phyloP scores from a whole-genome alignment of 352 stramenopile genomes.

The Phytophthora megakarya region DNA sequence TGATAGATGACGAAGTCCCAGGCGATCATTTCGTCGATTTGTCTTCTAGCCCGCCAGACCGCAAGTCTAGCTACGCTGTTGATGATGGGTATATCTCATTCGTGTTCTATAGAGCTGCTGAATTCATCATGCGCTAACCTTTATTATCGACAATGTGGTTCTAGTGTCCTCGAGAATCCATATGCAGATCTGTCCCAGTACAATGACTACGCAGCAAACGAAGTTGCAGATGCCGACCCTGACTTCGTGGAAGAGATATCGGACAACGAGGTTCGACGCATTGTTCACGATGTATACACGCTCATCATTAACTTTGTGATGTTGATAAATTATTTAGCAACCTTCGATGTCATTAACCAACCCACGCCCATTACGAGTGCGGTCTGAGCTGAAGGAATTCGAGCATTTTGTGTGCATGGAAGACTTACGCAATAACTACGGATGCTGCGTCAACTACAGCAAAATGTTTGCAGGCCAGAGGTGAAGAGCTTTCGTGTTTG shows the following conservation, averaged over 20 bases:
- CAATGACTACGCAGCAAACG: constrained; percentile 23
- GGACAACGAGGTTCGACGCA: constrained; percentile 55
- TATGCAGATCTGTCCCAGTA: constrained; percentile 43
- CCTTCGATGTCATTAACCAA: constrained; percentile 19
- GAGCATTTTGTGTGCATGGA: constrained; percentile 72
- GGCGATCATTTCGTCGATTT: constrained; percentile 43
- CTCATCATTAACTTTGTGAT: constrained; percentile 1
- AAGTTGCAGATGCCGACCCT: constrained; percentile 23
- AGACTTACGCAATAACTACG: constrained; percentile 53
- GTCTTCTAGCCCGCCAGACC: constrained; percentile 30
- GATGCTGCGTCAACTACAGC: constrained; percentile 71
- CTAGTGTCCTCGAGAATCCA: constrained; percentile 50
- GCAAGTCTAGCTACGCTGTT: constrained; percentile 14
- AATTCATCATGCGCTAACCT: constrained; percentile 1
- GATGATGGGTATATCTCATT: constrained; percentile 19
- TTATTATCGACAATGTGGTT: neutral
- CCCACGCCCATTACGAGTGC: constrained; percentile 24
- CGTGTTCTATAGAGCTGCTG: neutral
- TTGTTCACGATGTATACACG: neutral
- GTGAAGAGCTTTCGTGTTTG: constrained; percentile 24
- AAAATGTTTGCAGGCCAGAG: constrained; percentile 74
- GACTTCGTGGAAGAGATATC: constrained; percentile 70
- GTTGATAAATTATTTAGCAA: constrained; percentile 5
- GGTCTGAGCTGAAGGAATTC: constrained; percentile 60
- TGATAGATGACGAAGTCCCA: constrained; percentile 13